Percentiles rank a stretch among this genome's conserved stretches.
Evolutionary conservation across 1,139 yeast genomes (phyloP).

Genomic region (Hanseniaspora sp.): DNA sequence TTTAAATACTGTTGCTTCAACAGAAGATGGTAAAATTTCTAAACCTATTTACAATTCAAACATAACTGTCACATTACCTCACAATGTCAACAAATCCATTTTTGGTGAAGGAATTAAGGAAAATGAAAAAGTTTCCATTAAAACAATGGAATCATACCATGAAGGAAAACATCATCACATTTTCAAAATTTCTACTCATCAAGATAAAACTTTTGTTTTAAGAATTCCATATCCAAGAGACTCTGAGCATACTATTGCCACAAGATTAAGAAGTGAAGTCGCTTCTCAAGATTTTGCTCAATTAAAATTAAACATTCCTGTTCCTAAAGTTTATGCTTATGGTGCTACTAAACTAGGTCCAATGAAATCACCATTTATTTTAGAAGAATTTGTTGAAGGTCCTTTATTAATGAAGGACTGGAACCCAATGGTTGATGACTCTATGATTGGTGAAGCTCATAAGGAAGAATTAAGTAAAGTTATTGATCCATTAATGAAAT

Average conservation of each 20-base stretch:
- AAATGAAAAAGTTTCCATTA: slow-evolving; percentile 41
- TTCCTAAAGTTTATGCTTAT: slow-evolving; percentile 70
- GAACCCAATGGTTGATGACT: slow-evolving; percentile 63
- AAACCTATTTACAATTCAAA: slow-evolving; percentile 35
- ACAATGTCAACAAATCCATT: slow-evolving; percentile 36
- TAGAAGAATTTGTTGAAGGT: slow-evolving; percentile 72
- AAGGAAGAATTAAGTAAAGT: slow-evolving; percentile 43
- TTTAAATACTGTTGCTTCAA: slow-evolving; percentile 23
- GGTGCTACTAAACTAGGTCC: slow-evolving; percentile 53
- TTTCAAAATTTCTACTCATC: slow-evolving; percentile 56
- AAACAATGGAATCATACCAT: slow-evolving; percentile 70
- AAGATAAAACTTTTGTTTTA: slow-evolving; percentile 54
- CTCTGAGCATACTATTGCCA: slow-evolving; percentile 49
- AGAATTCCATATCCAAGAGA: slow-evolving; percentile 76
- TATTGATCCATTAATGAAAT: slow-evolving; percentile 50
- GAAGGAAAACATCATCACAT: slow-evolving; percentile 91
- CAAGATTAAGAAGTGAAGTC: slow-evolving; percentile 74
- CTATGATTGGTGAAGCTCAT: slow-evolving; percentile 33
- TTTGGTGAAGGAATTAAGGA: slow-evolving; percentile 34
- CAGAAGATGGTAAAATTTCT: slow-evolving; percentile 22
- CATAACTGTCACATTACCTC: slow-evolving; percentile 37
- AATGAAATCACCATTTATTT: slow-evolving; percentile 59
- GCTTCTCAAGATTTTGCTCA: slow-evolving; percentile 80
- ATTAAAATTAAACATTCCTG: slow-evolving; percentile 38
- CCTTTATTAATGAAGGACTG: slow-evolving; percentile 76